A percentile compares a stretch with the other conserved stretches of the same genome.
Evolutionary conservation across 2,329 filamentous ascomycete species (phyloP).

Genomic region (Xylaria sp.): DNA sequence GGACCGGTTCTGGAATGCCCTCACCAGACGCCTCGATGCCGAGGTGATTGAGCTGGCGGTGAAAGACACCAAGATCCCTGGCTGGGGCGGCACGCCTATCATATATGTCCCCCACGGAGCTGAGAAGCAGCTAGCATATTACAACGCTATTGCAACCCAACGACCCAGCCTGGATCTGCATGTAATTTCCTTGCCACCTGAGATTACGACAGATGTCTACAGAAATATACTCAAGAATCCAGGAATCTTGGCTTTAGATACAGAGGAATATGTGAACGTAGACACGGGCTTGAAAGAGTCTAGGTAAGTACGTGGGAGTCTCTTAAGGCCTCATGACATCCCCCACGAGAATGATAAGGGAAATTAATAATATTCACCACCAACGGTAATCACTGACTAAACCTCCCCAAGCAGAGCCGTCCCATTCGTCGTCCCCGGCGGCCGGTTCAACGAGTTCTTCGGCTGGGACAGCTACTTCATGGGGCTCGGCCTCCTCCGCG

Average conservation of each 20-base stretch:
- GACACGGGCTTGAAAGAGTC: not conserved
- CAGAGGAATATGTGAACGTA: conserved; percentile 5
- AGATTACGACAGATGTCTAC: conserved; percentile 12
- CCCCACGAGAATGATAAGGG: not conserved
- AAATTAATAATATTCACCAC: not conserved
- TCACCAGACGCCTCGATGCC: conserved; percentile 15
- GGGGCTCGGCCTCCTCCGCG: conserved; percentile 13
- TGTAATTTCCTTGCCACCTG: conserved; percentile 1
- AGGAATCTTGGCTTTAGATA: conserved; percentile 19
- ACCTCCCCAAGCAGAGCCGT: not conserved
- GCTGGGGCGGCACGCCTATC: conserved; percentile 2
- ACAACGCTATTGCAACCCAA: conserved; percentile 14
- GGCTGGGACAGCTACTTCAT: conserved; percentile 31
- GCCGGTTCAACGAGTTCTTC: conserved; percentile 30
- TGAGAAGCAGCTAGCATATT: conserved; percentile 17
- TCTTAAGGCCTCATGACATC: not conserved
- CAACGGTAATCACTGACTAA: not conserved
- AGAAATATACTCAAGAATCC: conserved; percentile 12
- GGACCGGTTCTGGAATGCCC: conserved; percentile 18
- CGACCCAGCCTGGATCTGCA: conserved; percentile 8
- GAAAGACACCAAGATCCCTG: conserved; percentile 17
- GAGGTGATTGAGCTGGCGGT: conserved; percentile 13
- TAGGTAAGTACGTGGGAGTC: not conserved
- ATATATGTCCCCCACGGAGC: conserved; percentile 20
- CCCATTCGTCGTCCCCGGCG: conserved; percentile 24